phyloP scores from a whole-genome alignment of 768 basidiomycete genomes.

The Mycena crocata region DNA sequence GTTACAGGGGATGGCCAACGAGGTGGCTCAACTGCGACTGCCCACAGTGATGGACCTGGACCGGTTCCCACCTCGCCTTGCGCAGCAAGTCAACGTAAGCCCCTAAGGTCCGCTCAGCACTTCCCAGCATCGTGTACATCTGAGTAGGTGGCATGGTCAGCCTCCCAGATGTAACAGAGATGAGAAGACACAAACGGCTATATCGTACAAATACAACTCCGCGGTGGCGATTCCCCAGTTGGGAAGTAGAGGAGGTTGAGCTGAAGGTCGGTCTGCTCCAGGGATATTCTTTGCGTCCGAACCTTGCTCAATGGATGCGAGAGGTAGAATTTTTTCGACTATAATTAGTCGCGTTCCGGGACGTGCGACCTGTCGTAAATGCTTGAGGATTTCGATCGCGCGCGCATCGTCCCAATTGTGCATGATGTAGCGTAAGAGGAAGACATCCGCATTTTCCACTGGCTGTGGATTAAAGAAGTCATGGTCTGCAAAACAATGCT shows the following conservation, averaged over 20 bases:
- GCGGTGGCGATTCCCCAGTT: slow-evolving; percentile 7
- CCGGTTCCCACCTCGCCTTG: background rate
- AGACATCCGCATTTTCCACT: background rate
- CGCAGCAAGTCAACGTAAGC: background rate
- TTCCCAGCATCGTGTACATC: background rate
- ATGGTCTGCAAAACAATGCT: background rate
- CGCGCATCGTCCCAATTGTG: slow-evolving; percentile 8
- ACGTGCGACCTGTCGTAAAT: background rate
- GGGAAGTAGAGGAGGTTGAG: background rate
- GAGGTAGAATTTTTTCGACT: background rate
- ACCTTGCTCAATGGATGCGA: background rate
- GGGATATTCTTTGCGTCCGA: background rate
- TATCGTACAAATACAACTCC: background rate
- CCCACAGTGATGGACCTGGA: background rate
- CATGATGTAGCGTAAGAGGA: background rate
- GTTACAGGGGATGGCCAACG: background rate
- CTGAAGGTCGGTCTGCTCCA: background rate
- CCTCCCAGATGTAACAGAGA: too few species aligned
- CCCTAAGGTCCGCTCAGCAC: background rate
- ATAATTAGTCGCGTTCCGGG: slow-evolving; percentile 3
- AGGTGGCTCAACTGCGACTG: slow-evolving; percentile 1
- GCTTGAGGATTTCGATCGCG: background rate
- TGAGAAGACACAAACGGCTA: background rate
- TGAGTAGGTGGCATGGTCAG: background rate
- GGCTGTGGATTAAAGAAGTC: slow-evolving; percentile 8